Conservation (phyloP, 805 yeast species). For the Metschnikowia cerradonensis region DNA sequence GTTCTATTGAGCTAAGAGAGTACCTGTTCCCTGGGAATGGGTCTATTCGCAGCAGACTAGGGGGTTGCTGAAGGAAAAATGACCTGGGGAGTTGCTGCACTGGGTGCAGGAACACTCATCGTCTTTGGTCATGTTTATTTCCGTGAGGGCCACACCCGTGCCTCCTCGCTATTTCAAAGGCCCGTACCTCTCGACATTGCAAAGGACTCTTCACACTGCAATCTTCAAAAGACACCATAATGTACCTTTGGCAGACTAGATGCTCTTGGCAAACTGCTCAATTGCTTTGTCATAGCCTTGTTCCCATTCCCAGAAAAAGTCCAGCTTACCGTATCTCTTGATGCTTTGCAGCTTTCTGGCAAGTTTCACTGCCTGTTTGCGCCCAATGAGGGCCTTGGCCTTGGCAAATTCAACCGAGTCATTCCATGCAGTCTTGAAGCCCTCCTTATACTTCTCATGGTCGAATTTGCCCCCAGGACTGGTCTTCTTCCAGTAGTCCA, state of each 20-base stretch:
- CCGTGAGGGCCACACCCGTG: not conserved
- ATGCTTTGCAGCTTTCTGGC: slow-evolving; percentile 64
- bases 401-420: slow-evolving; percentile 69
- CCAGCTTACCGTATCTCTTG: slow-evolving; percentile 49
- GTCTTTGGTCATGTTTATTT: not conserved
- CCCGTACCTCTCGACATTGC: too few relatives aligned
- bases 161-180: not conserved
- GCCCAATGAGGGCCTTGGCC: slow-evolving; percentile 69
- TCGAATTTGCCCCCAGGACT: slow-evolving; percentile 63
- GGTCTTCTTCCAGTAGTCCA: slow-evolving; percentile 62
- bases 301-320: slow-evolving; percentile 81
- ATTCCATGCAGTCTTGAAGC: slow-evolving; percentile 68
- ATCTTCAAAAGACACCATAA: not conserved
- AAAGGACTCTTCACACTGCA: too few relatives aligned
- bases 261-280: slow-evolving; percentile 28
- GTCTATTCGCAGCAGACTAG: not conserved
- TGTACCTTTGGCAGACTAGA: not conserved
- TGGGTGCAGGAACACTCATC: not conserved
- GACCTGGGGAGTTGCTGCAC: not conserved
- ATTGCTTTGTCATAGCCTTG: slow-evolving; percentile 75
- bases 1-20: not conserved
- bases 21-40: not conserved
- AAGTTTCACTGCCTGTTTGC: slow-evolving; percentile 49
- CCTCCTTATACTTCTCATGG: slow-evolving; percentile 78
- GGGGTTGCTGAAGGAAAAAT: not conserved